These are phyloP conservation scores for Pharnaceum exiguum DNA, from an alignment of 148 eudicot species.

Conservation along the genomic window DNA sequence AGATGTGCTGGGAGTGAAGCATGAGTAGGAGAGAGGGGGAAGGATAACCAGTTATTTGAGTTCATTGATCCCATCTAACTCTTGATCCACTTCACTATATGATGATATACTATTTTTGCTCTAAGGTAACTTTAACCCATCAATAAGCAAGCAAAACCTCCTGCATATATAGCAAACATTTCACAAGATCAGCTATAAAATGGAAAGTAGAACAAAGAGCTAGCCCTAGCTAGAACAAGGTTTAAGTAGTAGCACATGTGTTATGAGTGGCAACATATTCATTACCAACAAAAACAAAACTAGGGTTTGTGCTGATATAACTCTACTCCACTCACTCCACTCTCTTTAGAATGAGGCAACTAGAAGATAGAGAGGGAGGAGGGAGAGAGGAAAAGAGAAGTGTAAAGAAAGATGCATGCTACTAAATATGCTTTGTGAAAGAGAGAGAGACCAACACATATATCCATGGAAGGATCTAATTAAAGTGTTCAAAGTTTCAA, in stretches of 20 bases:
- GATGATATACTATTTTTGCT: no score
- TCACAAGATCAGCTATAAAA: no score
- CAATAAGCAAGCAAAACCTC: no score
- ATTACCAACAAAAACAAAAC: neutral
- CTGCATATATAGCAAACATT: no score
- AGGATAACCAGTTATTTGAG: constrained; percentile 94
- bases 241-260: no score
- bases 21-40: constrained; percentile 83
- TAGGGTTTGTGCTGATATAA: constrained; percentile 14
- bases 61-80: constrained; percentile 42
- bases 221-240: no score
- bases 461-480: constrained; percentile 21
- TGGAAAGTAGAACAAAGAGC: no score
- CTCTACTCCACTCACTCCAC: constrained; percentile 11
- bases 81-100: neutral
- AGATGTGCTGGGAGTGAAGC: constrained; percentile 56
- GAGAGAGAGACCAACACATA: constrained; percentile 16
- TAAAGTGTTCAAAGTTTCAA: constrained; percentile 19
- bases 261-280: no score
- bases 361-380: constrained; percentile 7
- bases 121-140: no score
- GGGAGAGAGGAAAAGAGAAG: neutral
- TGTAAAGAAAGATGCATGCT: neutral
- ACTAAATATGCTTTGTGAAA: constrained; percentile 2
- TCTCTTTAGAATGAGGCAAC: constrained; percentile 1